Evolutionary conservation across 148 eudicot species (phyloP).

Genomic region (Rhododendron simsii): DNA sequence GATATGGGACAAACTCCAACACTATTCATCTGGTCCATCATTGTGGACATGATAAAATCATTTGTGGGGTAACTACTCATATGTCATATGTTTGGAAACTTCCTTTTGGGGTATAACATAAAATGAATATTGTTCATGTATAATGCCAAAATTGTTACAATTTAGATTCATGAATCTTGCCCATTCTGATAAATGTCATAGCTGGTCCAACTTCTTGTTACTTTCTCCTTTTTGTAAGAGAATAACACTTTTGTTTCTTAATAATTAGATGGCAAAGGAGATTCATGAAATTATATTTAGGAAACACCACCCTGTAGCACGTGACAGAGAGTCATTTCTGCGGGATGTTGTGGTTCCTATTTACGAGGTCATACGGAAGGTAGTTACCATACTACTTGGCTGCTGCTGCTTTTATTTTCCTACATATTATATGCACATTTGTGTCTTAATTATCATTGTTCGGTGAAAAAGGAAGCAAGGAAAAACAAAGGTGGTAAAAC

Average conservation of each 20-base stretch:
- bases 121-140: not conserved
- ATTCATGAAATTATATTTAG: constrained; percentile 50
- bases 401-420: constrained; percentile 4
- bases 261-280: constrained; percentile 68
- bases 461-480: constrained; percentile 61
- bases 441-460: constrained; percentile 6
- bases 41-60: not conserved
- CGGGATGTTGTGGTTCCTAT: constrained; percentile 73
- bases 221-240: not conserved
- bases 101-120: not conserved
- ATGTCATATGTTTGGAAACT: not conserved
- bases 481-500: constrained; percentile 81
- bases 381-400: constrained; percentile 16
- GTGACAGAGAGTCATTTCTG: constrained; percentile 61
- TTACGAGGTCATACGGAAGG: constrained; percentile 82
- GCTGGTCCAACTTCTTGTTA: constrained; percentile 11
- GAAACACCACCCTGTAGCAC: constrained; percentile 43
- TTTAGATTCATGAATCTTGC: not conserved
- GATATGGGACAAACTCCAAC: no score
- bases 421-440: not conserved
- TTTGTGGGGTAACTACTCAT: not conserved
- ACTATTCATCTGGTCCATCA: not conserved
- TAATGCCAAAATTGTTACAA: not conserved
- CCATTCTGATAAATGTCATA: not conserved
- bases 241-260: not conserved